Evolutionary conservation across 192 early-diverging fungal genomes (phyloP).

Genomic region (Coemansia sp.): DNA sequence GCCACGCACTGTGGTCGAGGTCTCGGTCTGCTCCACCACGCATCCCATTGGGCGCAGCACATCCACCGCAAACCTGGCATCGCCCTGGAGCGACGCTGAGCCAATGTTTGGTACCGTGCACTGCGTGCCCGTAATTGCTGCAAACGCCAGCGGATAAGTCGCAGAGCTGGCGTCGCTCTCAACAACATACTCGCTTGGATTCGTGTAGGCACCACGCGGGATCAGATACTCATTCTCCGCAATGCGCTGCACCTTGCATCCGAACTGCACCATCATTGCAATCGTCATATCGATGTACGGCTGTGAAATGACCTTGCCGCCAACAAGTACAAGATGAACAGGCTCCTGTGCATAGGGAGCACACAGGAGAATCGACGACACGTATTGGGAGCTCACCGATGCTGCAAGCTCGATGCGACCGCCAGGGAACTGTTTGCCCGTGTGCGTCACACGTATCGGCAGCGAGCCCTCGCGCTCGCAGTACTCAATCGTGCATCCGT

Average conservation of each 20-base stretch:
- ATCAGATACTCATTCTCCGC: conserved; percentile 83
- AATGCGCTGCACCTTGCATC: conserved; percentile 72
- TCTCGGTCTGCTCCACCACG: conserved; percentile 83
- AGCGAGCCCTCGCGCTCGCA: conserved; percentile 80
- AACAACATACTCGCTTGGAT: conserved; percentile 82
- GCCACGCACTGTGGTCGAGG: conserved; percentile 87
- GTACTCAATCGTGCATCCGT: conserved; percentile 79
- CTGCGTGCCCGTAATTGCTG: conserved; percentile 88
- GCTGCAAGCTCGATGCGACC: conserved; percentile 89
- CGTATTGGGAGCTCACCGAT: conserved; percentile 96
- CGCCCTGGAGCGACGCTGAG: conserved; percentile 87
- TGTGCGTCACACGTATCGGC: conserved; percentile 82
- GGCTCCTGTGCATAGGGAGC: conserved; percentile 87
- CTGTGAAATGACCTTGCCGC: conserved; percentile 94
- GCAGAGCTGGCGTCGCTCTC: conserved; percentile 97
- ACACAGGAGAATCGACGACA: conserved; percentile 93
- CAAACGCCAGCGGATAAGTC: conserved; percentile 96
- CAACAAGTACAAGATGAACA: conserved; percentile 80
- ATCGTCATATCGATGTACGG: conserved; percentile 99
- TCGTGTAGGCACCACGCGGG: conserved; percentile 74
- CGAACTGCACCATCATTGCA: conserved; percentile 97
- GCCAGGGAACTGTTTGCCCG: conserved; percentile 72
- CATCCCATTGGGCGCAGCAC: conserved; percentile 93
- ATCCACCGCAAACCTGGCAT: conserved; percentile 87
- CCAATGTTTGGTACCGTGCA: conserved; percentile 95